These are phyloP conservation scores for Curvularia spicifera DNA, from an alignment of 2,329 filamentous ascomycete genomes.

Conservation along the genomic window DNA sequence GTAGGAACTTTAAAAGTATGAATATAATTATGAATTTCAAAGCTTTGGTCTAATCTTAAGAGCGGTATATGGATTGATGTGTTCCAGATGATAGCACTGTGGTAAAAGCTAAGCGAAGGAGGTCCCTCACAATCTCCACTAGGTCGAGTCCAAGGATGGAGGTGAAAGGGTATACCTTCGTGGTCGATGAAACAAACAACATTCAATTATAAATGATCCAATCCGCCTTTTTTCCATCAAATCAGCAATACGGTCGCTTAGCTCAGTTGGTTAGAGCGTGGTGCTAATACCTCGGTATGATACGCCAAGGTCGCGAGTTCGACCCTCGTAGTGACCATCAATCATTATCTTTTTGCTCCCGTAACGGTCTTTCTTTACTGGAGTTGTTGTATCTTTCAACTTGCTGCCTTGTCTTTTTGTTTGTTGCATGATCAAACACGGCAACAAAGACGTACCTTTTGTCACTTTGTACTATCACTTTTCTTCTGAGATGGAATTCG, in stretches of 20 bases:
- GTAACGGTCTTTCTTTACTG: no score
- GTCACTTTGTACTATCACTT: neutral
- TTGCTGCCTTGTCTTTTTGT: neutral
- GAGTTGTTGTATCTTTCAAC: no score
- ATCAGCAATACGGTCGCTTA: constrained; percentile 12
- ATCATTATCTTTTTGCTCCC: constrained; percentile 6
- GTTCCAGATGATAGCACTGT: neutral
- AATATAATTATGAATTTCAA: no score
- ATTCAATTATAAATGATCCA: neutral
- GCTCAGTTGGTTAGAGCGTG: constrained; percentile 15
- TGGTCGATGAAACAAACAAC: neutral
- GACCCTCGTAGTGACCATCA: constrained; percentile 26
- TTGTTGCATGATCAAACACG: neutral
- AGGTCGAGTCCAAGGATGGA: no score
- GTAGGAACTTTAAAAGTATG: no score
- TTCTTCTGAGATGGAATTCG: neutral
- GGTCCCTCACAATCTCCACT: neutral
- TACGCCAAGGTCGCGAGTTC: constrained; percentile 23
- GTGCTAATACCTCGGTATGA: constrained; percentile 4
- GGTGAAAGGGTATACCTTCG: no score
- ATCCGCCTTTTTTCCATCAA: neutral
- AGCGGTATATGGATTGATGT: neutral
- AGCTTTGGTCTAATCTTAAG: neutral
- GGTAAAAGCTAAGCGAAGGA: neutral
- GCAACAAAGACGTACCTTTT: neutral